Base-by-base conservation (phyloP, 2,329 filamentous ascomycete genomes). In the Diaporthe citrichinensis region DNA sequence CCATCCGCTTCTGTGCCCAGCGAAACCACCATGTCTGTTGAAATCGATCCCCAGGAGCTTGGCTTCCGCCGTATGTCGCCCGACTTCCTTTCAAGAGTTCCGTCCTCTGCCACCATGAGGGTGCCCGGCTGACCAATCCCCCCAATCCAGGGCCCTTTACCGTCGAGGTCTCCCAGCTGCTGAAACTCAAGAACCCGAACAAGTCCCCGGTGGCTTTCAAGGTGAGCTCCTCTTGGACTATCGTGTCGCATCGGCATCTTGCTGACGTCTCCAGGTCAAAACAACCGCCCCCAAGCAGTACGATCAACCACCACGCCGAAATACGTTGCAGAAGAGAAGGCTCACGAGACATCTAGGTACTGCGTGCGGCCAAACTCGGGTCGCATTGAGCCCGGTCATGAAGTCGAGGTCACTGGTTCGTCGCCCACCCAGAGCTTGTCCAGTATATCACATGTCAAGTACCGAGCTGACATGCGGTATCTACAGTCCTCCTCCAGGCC, bases 281-380 rank as follows among this genome's bases (percentile, higher is more conserved):
- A 99, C 97, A 67, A 99, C 97, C 78, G 97, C 97, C 68, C 97
- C 97, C 46, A 98, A 98, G 88, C 97, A 98, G 96, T 99, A 94
- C 83, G 94, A 85, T 78, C 79, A 76, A 77, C 69, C 77, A 73
- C 80, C 39, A 7, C 61, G 41, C 77, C 49, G 68, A 72, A 49
- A 69, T 61, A 49, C 79, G 72, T 80, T 78, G 62, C 74, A 65
- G 68, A 36, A 36, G 49, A 65, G 62, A 49, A 77, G 68, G 74
- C 79, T 83, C 75, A 82, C 77, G 51, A 74, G 67, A 77, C 74
- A 67, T 78, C 53, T 81, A 98, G 96, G 89, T 99, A 99, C 88
- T 98, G 97, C 85, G 96, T 98, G 76, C 93, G 97, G 81, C 96
- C 97, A 74, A 98, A 99, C 88, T 98, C 96, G 71, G 97, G 97